A percentile compares a stretch with the other conserved stretches of the same genome.
These are phyloP conservation scores for Talaromyces sp. DNA, from an alignment of 2,329 filamentous ascomycete genomes.

Conservation along the genomic window DNA sequence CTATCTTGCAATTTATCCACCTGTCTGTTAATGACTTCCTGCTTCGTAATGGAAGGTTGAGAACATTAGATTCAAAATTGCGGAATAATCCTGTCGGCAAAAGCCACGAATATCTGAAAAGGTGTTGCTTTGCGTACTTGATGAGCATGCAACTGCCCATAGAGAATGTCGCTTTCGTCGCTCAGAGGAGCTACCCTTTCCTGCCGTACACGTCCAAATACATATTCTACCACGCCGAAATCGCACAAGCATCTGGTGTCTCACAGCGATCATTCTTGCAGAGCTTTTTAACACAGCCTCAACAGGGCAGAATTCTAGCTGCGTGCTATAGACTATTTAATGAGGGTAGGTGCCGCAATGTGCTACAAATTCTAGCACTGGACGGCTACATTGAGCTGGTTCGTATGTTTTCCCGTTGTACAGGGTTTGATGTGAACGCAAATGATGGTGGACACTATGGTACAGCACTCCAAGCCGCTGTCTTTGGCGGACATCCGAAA, in stretches of 20 bases:
- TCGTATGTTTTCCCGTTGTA: too few relatives aligned
- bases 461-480: too few relatives aligned
- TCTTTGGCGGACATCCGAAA: too few relatives aligned
- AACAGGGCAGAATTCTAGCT: too few relatives aligned
- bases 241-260: constrained; percentile 9
- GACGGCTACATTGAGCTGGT: too few relatives aligned
- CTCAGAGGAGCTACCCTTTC: constrained; percentile 3
- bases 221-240: constrained; percentile 10
- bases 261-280: neutral
- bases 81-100: neutral
- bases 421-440: too few relatives aligned
- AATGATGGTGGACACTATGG: too few relatives aligned
- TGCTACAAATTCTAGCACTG: too few relatives aligned
- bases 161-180: neutral
- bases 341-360: too few relatives aligned
- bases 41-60: neutral
- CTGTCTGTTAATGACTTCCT: neutral
- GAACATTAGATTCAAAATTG: neutral
- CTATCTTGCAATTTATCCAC: neutral
- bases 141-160: neutral
- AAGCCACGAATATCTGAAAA: neutral
- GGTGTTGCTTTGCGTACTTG: neutral
- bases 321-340: too few relatives aligned
- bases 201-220: constrained; percentile 1
- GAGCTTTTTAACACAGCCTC: neutral